These are phyloP conservation scores for Alternaria ventricosa DNA, from an alignment of 2,329 filamentous ascomycete genomes.

Conservation along the genomic window DNA sequence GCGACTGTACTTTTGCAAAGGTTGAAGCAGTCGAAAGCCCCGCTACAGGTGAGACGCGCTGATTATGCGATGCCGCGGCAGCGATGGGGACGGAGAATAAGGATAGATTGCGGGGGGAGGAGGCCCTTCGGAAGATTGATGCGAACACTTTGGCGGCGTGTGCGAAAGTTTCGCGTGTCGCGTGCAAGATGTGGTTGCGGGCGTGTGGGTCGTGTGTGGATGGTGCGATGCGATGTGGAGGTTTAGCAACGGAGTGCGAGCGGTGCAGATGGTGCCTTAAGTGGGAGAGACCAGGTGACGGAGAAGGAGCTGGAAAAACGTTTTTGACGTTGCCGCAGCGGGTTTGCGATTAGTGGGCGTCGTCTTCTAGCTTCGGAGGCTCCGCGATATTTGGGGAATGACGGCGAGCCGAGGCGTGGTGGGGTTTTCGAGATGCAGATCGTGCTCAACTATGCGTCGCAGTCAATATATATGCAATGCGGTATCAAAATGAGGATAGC, in stretches of 20 bases:
- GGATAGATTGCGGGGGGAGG: conserved; percentile 70
- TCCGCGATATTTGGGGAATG: conserved; percentile 23
- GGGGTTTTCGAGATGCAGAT: conserved; percentile 14
- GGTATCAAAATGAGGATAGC: conserved; percentile 13
- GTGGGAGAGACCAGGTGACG: conserved; percentile 6
- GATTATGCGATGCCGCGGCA: conserved; percentile 71
- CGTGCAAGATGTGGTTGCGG: conserved; percentile 23
- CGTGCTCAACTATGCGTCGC: conserved; percentile 13
- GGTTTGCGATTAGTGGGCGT: conserved; percentile 17
- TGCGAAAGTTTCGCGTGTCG: conserved; percentile 25
- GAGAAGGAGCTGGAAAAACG: conserved; percentile 26
- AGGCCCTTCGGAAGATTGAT: conserved; percentile 74
- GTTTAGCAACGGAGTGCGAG: not conserved
- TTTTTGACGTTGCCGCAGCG: conserved; percentile 14
- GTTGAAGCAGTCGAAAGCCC: conserved; percentile 50
- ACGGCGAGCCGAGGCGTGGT: conserved; percentile 17
- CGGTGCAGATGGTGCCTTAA: conserved; percentile 17
- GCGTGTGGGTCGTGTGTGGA: conserved; percentile 22
- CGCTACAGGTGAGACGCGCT: conserved; percentile 58
- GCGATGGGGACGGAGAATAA: conserved; percentile 75
- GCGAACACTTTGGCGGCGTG: conserved; percentile 88
- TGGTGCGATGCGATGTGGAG: conserved; percentile 18
- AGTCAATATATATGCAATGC: conserved; percentile 1
- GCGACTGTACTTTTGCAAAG: conserved; percentile 42
- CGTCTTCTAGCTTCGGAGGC: conserved; percentile 29